Base-by-base conservation (phyloP, 169 alveolate genomes). In the Cryptosporidium ubiquitum region DNA sequence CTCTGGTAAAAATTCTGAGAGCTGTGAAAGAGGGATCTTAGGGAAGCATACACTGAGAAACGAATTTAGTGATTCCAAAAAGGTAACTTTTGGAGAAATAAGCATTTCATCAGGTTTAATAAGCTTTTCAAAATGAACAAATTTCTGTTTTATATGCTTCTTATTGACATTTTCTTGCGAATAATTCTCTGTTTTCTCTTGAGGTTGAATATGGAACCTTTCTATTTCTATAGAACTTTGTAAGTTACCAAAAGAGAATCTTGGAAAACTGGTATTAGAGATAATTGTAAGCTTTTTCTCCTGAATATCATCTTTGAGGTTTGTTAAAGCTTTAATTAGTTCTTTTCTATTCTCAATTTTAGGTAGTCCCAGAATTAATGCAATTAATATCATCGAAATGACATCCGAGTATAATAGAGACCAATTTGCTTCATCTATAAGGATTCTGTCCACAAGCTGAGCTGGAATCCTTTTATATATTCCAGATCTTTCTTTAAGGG, bases 351-450 rank as follows among this genome's bases (percentile, higher is more conserved):
- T 58, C 23, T 39, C 49, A n/a, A 44, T 79, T 2, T 29, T 49
- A 5, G 89, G 75, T 7, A 79, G 58, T 9, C 89, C 89, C 10
- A 79, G 29, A 18, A 79, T 47, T 10, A 79, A 57, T 40, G 89
- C 31, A 23, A 47, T 47, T 12, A 79, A 57, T 10, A 79, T 42
- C 89, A 79, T 79, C n/a, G 89, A 61, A 29, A 35, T 57, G 18
- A 79, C 64, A 31, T 79, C 89, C n/a, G 89, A 79, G 55, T 42
- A 79, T 31, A 79, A 44, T 23, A 79, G 4, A 1, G 89, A 79
- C 89, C 89, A 79, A 40, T 61, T 47, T 18, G 75, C 68, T 16
- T 79, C 89, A 5, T 79, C 69, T n/a, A 42, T 16, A 5, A 79
- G 68, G 20, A 79, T 79, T 40, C 49, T 31, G 23, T 79, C 89